Conservation (phyloP, 164 flowering plant species). For the Saururus chinensis region DNA sequence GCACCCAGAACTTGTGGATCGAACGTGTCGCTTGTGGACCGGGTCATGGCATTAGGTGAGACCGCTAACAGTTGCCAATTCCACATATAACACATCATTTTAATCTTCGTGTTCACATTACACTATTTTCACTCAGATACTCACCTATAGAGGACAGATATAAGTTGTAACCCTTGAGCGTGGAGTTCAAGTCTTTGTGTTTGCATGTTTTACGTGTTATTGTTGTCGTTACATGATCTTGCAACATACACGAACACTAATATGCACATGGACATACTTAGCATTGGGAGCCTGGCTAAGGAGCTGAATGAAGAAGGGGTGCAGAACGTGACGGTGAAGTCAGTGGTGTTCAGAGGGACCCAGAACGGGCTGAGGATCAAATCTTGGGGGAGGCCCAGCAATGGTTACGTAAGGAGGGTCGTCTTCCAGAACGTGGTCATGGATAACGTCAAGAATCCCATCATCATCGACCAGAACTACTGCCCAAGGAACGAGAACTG, state of each 20-base stretch:
- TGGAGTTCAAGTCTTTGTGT: too few relatives aligned
- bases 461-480: slow-evolving; percentile 63
- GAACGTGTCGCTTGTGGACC: slow-evolving; percentile 15
- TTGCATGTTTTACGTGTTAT: too few relatives aligned
- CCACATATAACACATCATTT: too few relatives aligned
- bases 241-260: background rate
- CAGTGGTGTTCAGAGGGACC: slow-evolving; percentile 31
- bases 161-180: too few relatives aligned
- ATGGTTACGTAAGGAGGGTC: slow-evolving; percentile 41
- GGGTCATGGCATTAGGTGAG: slow-evolving; percentile 24
- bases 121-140: too few relatives aligned
- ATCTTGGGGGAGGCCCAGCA: slow-evolving; percentile 68
- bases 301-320: slow-evolving; percentile 46
- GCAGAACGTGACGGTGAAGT: slow-evolving; percentile 53
- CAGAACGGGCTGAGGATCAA: slow-evolving; percentile 66
- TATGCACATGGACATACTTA: slow-evolving; percentile 9
- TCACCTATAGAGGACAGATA: too few relatives aligned
- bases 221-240: background rate
- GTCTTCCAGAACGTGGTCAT: slow-evolving; percentile 35
- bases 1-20: slow-evolving; percentile 14
- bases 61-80: too few relatives aligned
- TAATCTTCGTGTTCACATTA: too few relatives aligned
- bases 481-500: slow-evolving; percentile 44
- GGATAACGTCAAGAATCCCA: slow-evolving; percentile 47
- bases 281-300: slow-evolving; percentile 72